phyloP scores from a whole-genome alignment of 1,139 yeast genomes.

The Pichia sp. region DNA sequence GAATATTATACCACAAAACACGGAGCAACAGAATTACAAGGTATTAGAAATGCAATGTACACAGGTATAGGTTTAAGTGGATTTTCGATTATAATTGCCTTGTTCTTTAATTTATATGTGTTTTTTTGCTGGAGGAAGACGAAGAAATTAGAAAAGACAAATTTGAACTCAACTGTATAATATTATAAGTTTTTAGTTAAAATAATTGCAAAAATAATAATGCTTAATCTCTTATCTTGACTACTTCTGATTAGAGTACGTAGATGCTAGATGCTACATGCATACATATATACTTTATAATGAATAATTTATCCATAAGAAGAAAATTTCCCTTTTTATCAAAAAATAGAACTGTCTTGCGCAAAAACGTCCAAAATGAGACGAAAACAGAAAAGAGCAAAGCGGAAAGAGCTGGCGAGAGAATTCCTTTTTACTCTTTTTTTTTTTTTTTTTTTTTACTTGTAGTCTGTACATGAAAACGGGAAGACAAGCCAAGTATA shows the following conservation, averaged over 20 bases:
- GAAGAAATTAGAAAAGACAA: background rate
- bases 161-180: too few relatives aligned
- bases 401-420: constrained; percentile 27
- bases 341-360: background rate
- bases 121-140: background rate
- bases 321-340: background rate
- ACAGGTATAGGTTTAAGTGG: constrained; percentile 43
- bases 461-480: too few relatives aligned
- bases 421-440: constrained; percentile 5
- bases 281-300: too few relatives aligned
- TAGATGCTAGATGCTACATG: too few relatives aligned
- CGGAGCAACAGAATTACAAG: constrained; percentile 30
- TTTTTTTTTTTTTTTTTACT: too few relatives aligned
- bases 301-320: too few relatives aligned
- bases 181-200: too few relatives aligned
- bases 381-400: constrained; percentile 37
- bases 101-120: background rate
- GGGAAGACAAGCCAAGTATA: too few relatives aligned
- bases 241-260: too few relatives aligned
- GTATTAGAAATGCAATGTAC: constrained; percentile 41
- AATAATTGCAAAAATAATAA: too few relatives aligned
- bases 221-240: too few relatives aligned
- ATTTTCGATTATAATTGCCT: constrained; percentile 28
- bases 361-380: constrained; percentile 20
- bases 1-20: constrained; percentile 38